phyloP scores from a whole-genome alignment of 2,329 filamentous ascomycete species.

The Cercospora sp. region DNA sequence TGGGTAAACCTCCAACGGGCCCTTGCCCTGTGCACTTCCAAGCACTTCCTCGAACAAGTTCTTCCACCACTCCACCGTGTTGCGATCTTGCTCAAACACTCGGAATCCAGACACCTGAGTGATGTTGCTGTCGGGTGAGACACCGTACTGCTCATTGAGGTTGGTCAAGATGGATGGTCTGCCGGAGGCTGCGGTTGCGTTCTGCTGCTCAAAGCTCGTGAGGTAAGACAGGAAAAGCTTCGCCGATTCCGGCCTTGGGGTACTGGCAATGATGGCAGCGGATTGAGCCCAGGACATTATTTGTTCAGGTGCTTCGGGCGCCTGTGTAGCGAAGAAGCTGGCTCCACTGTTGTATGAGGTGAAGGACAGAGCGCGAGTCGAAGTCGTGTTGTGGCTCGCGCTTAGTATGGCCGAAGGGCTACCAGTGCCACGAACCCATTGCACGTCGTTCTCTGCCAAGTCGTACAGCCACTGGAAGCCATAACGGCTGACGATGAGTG shows the following conservation, averaged over 20 bases:
- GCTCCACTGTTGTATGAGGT: conserved; percentile 13
- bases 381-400: conserved; percentile 23
- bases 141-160: conserved; percentile 19
- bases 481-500: conserved; percentile 47
- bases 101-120: conserved; percentile 22
- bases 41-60: conserved; percentile 29
- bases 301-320: conserved; percentile 33
- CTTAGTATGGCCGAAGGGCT: conserved; percentile 43
- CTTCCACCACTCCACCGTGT: conserved; percentile 29
- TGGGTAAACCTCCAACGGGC: conserved; percentile 23
- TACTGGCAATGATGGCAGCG: conserved; percentile 49
- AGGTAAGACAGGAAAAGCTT: conserved; percentile 51
- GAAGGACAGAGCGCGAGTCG: conserved; percentile 23
- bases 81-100: conserved; percentile 21
- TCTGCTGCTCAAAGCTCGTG: conserved; percentile 16
- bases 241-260: conserved; percentile 50
- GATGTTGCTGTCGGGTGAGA: conserved; percentile 15
- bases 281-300: conserved; percentile 52
- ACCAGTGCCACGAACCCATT: conserved; percentile 54
- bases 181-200: conserved; percentile 7
- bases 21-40: conserved; percentile 24
- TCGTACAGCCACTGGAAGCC: conserved; percentile 51
- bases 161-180: conserved; percentile 1
- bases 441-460: conserved; percentile 50
- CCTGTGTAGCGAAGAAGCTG: conserved; percentile 4